Evolutionary conservation across 2,329 filamentous ascomycete species (phyloP), one percentile per base, ranked within the genome.

Genomic region (Tolypocladium sp.): DNA sequence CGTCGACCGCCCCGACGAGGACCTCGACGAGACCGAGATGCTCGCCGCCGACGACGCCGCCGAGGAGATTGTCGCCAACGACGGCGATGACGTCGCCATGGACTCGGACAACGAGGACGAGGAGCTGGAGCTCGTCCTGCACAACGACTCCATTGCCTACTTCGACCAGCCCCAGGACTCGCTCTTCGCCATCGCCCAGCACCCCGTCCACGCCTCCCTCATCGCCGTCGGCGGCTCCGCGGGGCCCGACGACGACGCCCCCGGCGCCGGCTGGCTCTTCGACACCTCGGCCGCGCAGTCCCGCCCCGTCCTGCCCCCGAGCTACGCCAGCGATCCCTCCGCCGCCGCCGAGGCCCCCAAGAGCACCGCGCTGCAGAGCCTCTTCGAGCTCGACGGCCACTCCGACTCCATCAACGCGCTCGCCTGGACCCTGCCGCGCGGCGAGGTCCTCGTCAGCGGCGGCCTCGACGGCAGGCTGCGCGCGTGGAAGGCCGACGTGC

Each of bases 111-210:
- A 86, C 58, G 88, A 90, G 79, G 82, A 86, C 58, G 85, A 86
- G 57, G 88, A 90, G 79, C 82, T 87, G 66, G 91, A 94, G 72
- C 85, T 97, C 49, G 77, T 84, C 49, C 81, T 97, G 8, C 85
- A 94, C 63, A 99, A 97, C 79, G 93, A 99, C 80, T 95, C 91
- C 64, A 81, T 88, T 65, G 93, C 91, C 61, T 93, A 96, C 79
- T 97, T 97, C 70, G 94, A 97, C 78, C 75, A 77, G 41, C 91
- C 97, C 78, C 89, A 86, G 66, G 92, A 97, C 81, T 92, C 89
- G 61, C 89, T 99, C 69, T 99, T 97, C 79, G 86, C 90, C 75
- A 94, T 99, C 71, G 91, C 93, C 22, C 91, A 96, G 72, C 94
- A 99, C 72, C 94, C 94, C 4, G 78, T 86, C 8, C 82, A 89